phyloP scores from a whole-genome alignment of 2,329 filamentous ascomycete genomes.

The Cyphellophora attinorum region DNA sequence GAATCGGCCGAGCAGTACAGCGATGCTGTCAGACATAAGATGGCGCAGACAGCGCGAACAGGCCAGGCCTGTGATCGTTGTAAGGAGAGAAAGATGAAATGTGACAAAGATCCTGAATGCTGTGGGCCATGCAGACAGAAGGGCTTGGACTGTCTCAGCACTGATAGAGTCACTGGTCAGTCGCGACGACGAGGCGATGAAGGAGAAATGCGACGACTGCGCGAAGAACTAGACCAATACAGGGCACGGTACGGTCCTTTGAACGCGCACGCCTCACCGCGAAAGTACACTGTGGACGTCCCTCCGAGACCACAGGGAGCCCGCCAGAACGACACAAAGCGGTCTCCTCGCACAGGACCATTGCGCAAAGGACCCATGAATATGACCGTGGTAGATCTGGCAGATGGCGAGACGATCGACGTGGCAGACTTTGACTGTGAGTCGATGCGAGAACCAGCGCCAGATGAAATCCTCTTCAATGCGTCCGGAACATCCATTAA shows the following conservation, averaged over 20 bases:
- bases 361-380: slow-evolving; percentile 36
- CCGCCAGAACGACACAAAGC: not conserved
- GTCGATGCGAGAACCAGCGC: slow-evolving; percentile 44
- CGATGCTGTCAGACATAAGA: slow-evolving; percentile 40
- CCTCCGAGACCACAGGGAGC: slow-evolving; percentile 5
- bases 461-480: slow-evolving; percentile 47
- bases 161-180: slow-evolving; percentile 75
- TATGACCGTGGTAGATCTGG: slow-evolving; percentile 65
- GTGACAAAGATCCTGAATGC: slow-evolving; percentile 69
- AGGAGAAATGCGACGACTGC: slow-evolving; percentile 58
- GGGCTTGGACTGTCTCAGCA: slow-evolving; percentile 70
- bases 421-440: slow-evolving; percentile 59
- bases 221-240: slow-evolving; percentile 57
- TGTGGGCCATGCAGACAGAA: slow-evolving; percentile 74
- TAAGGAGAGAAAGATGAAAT: slow-evolving; percentile 82
- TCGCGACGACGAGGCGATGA: slow-evolving; percentile 72
- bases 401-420: slow-evolving; percentile 66
- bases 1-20: slow-evolving; percentile 31
- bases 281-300: not conserved
- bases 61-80: slow-evolving; percentile 84
- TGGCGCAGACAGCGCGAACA: slow-evolving; percentile 49
- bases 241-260: slow-evolving; percentile 43
- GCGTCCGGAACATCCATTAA: slow-evolving; percentile 65
- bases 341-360: slow-evolving; percentile 1
- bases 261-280: not conserved